Base-by-base conservation (phyloP, 78 protist genomes). In the Cyanophora paradoxa region DNA sequence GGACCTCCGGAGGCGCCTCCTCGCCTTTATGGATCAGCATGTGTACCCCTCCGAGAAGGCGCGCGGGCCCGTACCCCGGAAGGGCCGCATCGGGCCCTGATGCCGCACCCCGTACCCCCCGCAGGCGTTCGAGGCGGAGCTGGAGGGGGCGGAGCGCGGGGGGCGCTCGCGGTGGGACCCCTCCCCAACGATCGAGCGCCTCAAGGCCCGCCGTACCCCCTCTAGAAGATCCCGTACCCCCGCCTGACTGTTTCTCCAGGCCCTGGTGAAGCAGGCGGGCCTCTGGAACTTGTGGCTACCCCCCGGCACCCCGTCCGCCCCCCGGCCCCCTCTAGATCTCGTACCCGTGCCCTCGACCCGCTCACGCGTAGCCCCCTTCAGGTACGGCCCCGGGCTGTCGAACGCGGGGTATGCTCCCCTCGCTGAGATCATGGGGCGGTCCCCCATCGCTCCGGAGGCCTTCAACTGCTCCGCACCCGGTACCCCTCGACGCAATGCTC, bases 401-500 rank as follows among this genome's bases (percentile, higher is more conserved):
- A 48, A 72, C 14, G 28, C 40, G 17, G 90, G 86, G 64, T 89
- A 89, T 20, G 90, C 90, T 0, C 78, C 46, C 46, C 48, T 89
- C 56, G 56, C 75, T 7, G 93, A 85, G 72, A 10, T 66, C 58
- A 82, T 71, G 84, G 89, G 89, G 13, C 33, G 74, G 20, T 0
- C 5, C 26, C 17, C 24, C 8, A 13, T 44, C 52, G 76, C 84
- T 1, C 16, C 83, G 17, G 86, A 88, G 41, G 77, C 44, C 5
- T 76, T 74, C 75, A 89, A 89, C 73, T 68, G 74, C 74, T 26
- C 61, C 28, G 94, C 94, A 0, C 94, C 94, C 4, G n/a, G n/a
- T n/a, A n/a, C n/a, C n/a, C n/a, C n/a, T n/a, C n/a, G n/a, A n/a
- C n/a, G n/a, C n/a, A n/a, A n/a, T n/a, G n/a, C n/a, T n/a, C n/a